phyloP scores from a whole-genome alignment of 306 rosid genomes.

The Cyclanthera cordifolia region DNA sequence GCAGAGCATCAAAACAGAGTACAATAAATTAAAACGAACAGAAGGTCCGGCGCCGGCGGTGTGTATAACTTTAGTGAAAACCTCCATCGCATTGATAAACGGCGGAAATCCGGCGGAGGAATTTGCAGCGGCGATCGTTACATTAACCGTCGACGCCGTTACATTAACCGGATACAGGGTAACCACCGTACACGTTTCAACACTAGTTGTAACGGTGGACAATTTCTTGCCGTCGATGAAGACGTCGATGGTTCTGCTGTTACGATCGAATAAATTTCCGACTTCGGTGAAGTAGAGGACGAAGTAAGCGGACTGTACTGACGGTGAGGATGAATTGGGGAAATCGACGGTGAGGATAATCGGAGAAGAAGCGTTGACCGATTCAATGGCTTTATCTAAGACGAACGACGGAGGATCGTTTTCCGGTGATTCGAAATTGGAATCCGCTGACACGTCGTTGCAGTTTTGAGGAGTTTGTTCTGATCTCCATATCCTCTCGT shows the following conservation, averaged over 20 bases:
- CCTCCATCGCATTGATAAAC: conserved; percentile 6
- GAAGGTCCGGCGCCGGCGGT: not conserved
- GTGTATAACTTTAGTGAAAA: not conserved
- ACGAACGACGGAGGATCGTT: conserved; percentile 2
- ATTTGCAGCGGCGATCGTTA: not conserved
- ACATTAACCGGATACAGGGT: not conserved
- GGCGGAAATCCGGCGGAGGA: not conserved
- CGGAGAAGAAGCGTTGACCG: not conserved
- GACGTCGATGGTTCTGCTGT: not conserved
- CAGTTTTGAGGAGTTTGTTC: conserved; percentile 3
- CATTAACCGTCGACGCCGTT: not conserved
- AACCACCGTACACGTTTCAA: not conserved
- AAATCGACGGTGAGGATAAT: conserved; percentile 3
- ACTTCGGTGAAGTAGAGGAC: conserved; percentile 4
- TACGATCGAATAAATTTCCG: not conserved
- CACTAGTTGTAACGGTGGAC: not conserved
- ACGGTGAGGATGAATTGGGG: not conserved
- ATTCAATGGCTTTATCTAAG: not conserved
- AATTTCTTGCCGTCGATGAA: not conserved
- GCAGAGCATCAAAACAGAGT: not conserved
- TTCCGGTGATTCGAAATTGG: not conserved
- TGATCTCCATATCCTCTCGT: not conserved
- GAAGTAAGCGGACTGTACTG: not conserved
- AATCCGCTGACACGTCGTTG: not conserved
- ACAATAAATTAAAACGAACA: not conserved